Base-by-base conservation (phyloP, 352 stramenopile species). In the Globisporangium megalacanthum region DNA sequence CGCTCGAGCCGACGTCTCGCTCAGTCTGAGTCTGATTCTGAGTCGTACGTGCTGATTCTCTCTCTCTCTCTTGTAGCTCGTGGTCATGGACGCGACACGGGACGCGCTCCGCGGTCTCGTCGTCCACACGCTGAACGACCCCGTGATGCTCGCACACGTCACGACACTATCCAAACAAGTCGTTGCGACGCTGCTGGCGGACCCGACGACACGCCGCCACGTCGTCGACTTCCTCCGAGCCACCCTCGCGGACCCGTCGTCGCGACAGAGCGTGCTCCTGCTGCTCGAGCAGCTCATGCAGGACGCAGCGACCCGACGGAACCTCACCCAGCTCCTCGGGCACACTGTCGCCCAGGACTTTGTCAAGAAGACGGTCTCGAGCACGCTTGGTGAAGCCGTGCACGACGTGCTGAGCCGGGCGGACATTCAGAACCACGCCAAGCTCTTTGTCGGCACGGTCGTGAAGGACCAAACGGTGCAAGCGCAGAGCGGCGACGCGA, bases 401-500 rank as follows among this genome's bases (percentile, higher is more conserved):
- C 83, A 94, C 64, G 70, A 89, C 15, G 75, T 92, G 22, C 69
- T 94, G 36, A 91, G 80, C 52, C 79, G 77, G 15, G n/a, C 54
- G 17, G 83, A 94, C 49, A 72, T 92, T 56, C 78, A 92, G 56
- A 75, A 86, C 53, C 83, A 94, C 63, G 81, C 83, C 60, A 94
- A 94, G 54, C 77, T 88, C 56, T 94, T 94, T 56, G 76, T 94
- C 9, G 77, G 79, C 41, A 69, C 66, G 3, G 80, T 94, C n/a
- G 77, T 94, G n/a, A 72, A 70, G 22, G 83, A 94, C 62, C 79
- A 89, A 49, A 94, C 82, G 0, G 81, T 94, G 31, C 82, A 92
- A 52, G 79, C 77, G 11, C 81, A 92, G 59, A 77, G 83, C 42
- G 80, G 81, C 41, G 77, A 94, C 29, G 81, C 84, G 13, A 86